Conservation (phyloP, 495 filamentous ascomycete species). For the Darksidea phi region DNA sequence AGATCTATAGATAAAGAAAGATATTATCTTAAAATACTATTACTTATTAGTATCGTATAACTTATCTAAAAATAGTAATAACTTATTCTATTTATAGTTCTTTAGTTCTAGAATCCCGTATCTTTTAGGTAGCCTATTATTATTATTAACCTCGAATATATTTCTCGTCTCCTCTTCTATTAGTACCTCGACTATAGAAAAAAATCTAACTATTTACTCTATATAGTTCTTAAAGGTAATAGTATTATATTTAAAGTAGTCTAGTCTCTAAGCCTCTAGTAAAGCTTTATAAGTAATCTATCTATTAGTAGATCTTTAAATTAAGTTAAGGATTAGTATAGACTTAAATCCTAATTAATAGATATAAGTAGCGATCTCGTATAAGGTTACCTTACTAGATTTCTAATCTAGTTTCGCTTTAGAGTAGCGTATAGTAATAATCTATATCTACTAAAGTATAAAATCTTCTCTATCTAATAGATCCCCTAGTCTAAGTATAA, state of each 20-base stretch:
- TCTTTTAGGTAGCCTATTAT: background rate
- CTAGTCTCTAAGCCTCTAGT: background rate
- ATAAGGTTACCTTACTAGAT: background rate
- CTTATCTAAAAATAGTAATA: too few species aligned
- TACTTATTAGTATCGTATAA: too few species aligned
- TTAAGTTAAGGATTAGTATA: background rate
- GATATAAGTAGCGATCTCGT: background rate
- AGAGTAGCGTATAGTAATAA: background rate
- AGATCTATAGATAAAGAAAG: too few species aligned
- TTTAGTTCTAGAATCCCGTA: background rate
- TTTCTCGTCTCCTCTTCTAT: background rate
- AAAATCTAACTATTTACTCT: slow-evolving; percentile 6
- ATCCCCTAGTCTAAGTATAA: background rate
- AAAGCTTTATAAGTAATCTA: slow-evolving; percentile 2
- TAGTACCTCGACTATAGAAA: background rate
- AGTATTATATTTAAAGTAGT: background rate
- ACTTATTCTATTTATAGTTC: too few species aligned
- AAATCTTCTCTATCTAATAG: background rate
- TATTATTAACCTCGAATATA: background rate
- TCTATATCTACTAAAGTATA: slow-evolving; percentile 2
- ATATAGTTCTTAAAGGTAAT: background rate
- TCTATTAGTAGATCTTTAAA: background rate
- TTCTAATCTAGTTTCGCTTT: background rate
- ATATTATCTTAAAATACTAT: too few species aligned
- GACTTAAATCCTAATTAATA: slow-evolving; percentile 15